Evolutionary conservation across 1,284 basidiomycete species (phyloP), one percentile per base, ranked within the genome.

Genomic region (Marasmius fiardii): DNA sequence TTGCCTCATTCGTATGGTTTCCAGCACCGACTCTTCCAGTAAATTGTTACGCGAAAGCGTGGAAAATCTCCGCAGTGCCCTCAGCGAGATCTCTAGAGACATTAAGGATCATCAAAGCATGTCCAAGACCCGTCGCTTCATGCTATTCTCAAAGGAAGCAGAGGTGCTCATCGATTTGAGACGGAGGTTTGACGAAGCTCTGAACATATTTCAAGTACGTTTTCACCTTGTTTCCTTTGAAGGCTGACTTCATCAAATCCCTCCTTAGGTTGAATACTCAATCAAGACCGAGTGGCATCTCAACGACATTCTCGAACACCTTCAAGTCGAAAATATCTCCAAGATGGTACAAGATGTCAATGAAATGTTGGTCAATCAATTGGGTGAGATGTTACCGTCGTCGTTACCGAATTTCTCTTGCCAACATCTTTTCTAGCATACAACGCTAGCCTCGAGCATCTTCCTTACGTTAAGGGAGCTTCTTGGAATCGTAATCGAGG

Each of bases 401-500:
- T 53, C 4, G 12, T 7, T 12, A 5, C 8, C 26, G 10, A 34
- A 1, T n/a, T 35, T 14, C 12, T 16, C 18, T 23, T 23, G n/a
- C n/a, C n/a, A n/a, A 41, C 7, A 20, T n/a, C 34, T 26, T 16
- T 1, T 31, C 23, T 28, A 54, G 53, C 39, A 16, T 34, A 21
- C 4, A 49, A n/a, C 18, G 33, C 47, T 6, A 54, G 35, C 45
- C 53, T 54, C 33, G 53, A 54, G 24, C 45, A 54, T 28, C 37
- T 54, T 21, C 34, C 21, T 14, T 54, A 54, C 21, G 35, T 54
- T 14, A 54, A 54, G 23, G 43, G 45, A 11, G 53, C 53, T 11
- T 49, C 44, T 14, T 54, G 53, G 53, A 54, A 54, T 24, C 34
- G 23, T 5, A 54, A 54, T 18, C 55, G 51, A 1, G 50, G 21